Evolutionary conservation across 192 early-diverging fungal genomes (phyloP), one percentile per base, ranked within the genome.

Genomic region (Podila clonocystis): DNA sequence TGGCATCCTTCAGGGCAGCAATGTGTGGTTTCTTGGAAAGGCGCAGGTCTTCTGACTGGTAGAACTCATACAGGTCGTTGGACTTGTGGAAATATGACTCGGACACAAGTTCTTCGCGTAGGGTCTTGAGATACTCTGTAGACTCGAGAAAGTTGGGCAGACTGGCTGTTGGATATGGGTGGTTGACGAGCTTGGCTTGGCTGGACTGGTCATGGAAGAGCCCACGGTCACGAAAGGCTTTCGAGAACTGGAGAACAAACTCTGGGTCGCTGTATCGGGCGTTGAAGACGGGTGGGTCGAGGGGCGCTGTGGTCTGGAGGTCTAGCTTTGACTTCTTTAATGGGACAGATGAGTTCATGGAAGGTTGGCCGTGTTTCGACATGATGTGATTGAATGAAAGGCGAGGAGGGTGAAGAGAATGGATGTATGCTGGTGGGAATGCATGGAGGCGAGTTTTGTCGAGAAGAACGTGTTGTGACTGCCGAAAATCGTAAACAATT

Each of bases 21-120:
- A 92, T 82, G 26, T 85, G 76, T 28, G 73, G 70, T 57, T 82
- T 82, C 34, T 49, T 70, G 3, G 75, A 75, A 28, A 67, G 66
- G 7, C 86, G 88, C 45, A 93, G 74, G 61, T 92, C 91, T 33
- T 87, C 85, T 6, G 87, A 90, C 52, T 93, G 92, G 67, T 87
- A 84, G 66, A 93, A 93, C 67, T 90, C 88, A 72, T 92, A 93
- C 22, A 93, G 82, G 60, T 93, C 92, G 72, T 91, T 92, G 19
- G 91, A 89, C 62, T 88, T 88, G 70, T 82, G 75, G 29, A 65
- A 76, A 45, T 82, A 88, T 3, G 63, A 57, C 68, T 87, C 76
- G 5, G 50, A 58, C 29, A 82, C 66, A 9, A 87, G 26, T 45
- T 78, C 84, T 17, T 78, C 60, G n/a, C 84, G 85, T 33, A 85